Base-by-base conservation (phyloP, 805 yeast species). In the Nakazawaea pomicola region DNA sequence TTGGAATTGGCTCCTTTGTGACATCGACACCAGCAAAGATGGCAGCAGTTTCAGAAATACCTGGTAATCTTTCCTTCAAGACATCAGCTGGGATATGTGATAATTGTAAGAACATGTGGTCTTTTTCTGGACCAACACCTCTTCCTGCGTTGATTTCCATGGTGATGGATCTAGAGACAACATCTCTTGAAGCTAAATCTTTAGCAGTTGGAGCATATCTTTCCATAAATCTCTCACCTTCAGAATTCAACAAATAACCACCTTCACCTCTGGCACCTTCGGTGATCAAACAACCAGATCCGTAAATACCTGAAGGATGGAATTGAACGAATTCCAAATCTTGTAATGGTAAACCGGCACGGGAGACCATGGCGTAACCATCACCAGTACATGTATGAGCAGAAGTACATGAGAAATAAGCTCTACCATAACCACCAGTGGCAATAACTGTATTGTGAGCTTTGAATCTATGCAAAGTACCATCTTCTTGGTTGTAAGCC, bases 221-320 rank as follows among this genome's bases (percentile, higher is more conserved):
- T 75, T 91, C 99, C 99, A 91, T 91, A 68, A 91, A 91, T 68
- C 99, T 83, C 74, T 91, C 99, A 76, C 99, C 99, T 71, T 93
- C 95, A 53, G 89, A 78, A 78, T 91, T 91, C 50, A 91, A 76
- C 64, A 91, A 74, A 78, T 78, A 93, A 50, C 99, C 99, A 80
- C 99, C 99, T 75, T 93, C 99, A 78, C 99, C 99, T 76, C 99
- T 85, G 53, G 97, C 95, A 72, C 99, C 99, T 71, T 93, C 99
- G 43, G 99, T 93, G 65, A 93, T 93, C 72, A 91, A 73, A 75
- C 98, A 93, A 51, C 99, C 99, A 30, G 98, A 88, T 46, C 99
- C 99, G 67, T 91, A 91, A 67, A 91, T 93, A 78, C 99, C 99
- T 19, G 98, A 89, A 43, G 99, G 99, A 68, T 91, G 99, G 88